Conservation (phyloP, 2,329 filamentous ascomycete species). For the Graphiopsis chlorocephala region DNA sequence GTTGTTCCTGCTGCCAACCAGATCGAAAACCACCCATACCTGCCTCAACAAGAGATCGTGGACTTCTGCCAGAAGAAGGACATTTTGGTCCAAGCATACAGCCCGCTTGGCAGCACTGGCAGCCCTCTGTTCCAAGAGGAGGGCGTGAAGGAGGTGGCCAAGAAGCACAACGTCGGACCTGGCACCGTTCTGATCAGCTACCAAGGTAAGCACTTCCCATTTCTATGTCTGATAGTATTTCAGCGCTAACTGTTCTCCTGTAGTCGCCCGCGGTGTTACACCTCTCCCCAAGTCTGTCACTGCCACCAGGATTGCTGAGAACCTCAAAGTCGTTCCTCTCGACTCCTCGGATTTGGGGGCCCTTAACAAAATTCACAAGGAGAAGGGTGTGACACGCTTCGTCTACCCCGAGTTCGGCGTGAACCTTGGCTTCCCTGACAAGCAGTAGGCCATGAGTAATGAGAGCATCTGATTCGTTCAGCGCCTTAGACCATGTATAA, state of each 20-base stretch:
- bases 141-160: slow-evolving; percentile 46
- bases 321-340: slow-evolving; percentile 64
- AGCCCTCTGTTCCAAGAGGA: slow-evolving; percentile 49
- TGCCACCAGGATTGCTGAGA: slow-evolving; percentile 65
- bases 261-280: slow-evolving; percentile 63
- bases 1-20: slow-evolving; percentile 67
- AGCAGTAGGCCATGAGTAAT: slow-evolving; percentile 28
- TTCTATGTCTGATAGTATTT: background rate
- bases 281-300: slow-evolving; percentile 74
- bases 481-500: slow-evolving; percentile 4
- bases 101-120: slow-evolving; percentile 49
- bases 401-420: slow-evolving; percentile 51
- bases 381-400: slow-evolving; percentile 46
- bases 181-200: slow-evolving; percentile 67
- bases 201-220: slow-evolving; percentile 55
- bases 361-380: slow-evolving; percentile 46
- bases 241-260: background rate
- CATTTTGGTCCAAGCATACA: slow-evolving; percentile 71
- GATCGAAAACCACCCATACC: slow-evolving; percentile 70
- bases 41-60: slow-evolving; percentile 70
- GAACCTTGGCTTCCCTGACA: slow-evolving; percentile 50
- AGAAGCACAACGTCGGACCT: slow-evolving; percentile 48
- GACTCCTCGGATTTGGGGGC: slow-evolving; percentile 61
- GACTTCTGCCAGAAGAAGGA: slow-evolving; percentile 65
- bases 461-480: background rate